Evolutionary conservation across 176 grass and related monocot species (phyloP), one percentile per base, ranked within the genome.

Genomic region (Saccharum spontaneum): DNA sequence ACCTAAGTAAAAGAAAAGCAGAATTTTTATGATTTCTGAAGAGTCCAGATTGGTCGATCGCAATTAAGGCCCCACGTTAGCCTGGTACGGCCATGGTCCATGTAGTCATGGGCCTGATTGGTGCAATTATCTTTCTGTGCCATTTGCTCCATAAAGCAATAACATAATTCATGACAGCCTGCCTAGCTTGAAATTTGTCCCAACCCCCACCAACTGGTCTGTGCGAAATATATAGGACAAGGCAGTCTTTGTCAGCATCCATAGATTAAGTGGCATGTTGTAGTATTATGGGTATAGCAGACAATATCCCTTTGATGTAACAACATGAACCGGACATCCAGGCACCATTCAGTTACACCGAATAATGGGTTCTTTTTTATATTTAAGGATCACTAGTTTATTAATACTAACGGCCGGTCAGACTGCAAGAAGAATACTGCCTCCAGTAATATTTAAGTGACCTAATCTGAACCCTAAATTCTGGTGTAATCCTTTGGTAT

Each of bases 241-340:
- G 74, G 60, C 59, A 41, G 61, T 79, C 79, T 75, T 69, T 76
- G 61, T 41, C 70, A 83, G 70, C 68, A 63, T 90, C 49, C 79
- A 79, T 75, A 17, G 17, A 70, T 87, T 75, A 80, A 75, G 68
- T 36, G 68, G n/a, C 74, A 87, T 52, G 36, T 15, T 68, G 67
- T 9, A 86, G 10, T 74, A 79, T 79, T 49, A 49, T 76, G 63
- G 50, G 40, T 80, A 90, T 59, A 52, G 37, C 55, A 74, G 80
- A 52, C n/a, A 73, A 87, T 68, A 80, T 75, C 16, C 46, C 48
- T 79, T 72, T 69, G 80, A 87, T 52, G 60, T 82, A 87, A 90
- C 60, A 83, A 14, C 39, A 75, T 26, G 44, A 57, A 82, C 62
- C 4, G 23, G 72, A 86, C 72, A 82, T 78, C 24, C 39, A 72